Evolutionary conservation across 169 alveolate species (phyloP).

Genomic region (Plasmodium coatneyi): DNA sequence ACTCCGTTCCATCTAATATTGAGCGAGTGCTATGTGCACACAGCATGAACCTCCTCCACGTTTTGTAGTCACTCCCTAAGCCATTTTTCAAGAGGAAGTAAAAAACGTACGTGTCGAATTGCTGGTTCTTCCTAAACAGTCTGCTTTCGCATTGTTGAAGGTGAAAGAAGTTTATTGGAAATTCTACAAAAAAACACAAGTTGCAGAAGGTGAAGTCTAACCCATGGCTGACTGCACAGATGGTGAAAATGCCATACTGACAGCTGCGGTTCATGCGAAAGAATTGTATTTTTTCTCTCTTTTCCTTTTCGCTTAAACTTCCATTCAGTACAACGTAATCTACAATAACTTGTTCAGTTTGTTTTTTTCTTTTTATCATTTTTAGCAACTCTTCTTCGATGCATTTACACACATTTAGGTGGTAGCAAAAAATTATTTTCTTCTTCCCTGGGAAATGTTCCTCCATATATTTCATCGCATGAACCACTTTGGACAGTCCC

Average conservation of each 20-base stretch:
- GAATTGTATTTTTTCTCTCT: constrained; percentile 38
- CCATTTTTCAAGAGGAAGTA: constrained; percentile 57
- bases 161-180: constrained; percentile 55
- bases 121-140: constrained; percentile 46
- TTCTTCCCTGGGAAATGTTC: constrained; percentile 28
- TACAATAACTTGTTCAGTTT: constrained; percentile 3
- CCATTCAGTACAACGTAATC: constrained; percentile 49
- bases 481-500: constrained; percentile 34
- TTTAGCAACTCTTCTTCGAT: constrained; percentile 45
- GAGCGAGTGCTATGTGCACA: constrained; percentile 67
- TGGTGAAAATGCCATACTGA: constrained; percentile 53
- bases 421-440: constrained; percentile 66
- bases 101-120: constrained; percentile 29
- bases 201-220: constrained; percentile 61
- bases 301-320: constrained; percentile 28
- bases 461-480: constrained; percentile 27
- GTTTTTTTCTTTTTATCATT: constrained; percentile 45
- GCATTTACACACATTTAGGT: constrained; percentile 27
- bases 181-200: constrained; percentile 52
- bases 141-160: constrained; percentile 66
- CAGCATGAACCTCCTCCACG: constrained; percentile 36
- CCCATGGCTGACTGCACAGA: constrained; percentile 57
- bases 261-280: constrained; percentile 16
- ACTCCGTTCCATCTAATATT: constrained; percentile 18
- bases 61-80: constrained; percentile 50